Base-by-base conservation (phyloP, 2,329 filamentous ascomycete species). In the Gnomoniopsis sp. region DNA sequence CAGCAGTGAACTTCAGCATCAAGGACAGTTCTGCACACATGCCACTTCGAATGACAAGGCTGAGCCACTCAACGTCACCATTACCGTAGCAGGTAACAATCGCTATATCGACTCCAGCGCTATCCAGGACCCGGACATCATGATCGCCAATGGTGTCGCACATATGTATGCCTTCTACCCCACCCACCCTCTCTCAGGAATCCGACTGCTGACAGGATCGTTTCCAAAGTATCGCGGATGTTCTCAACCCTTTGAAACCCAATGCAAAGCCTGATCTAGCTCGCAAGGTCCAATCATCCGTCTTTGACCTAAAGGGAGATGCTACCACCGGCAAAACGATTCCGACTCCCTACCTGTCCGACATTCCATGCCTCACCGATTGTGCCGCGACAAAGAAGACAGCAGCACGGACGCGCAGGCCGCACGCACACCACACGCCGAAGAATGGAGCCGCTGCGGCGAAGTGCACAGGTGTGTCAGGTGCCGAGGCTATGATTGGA, bases 101-200 rank as follows among this genome's bases (percentile, higher is more conserved):
- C 68, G 76, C 17, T 83, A 75, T 64, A 75, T 80, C 55, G 82
- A 83, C 72, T 74, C 77, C 22, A 81, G 81, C 3, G 75, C 78
- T 64, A 72, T 86, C 30, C 70, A 81, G 19, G 72, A 76, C 60
- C 72, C 78, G 0, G 80, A 86, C 63, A 75, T 83, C 33, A 71
- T 86, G 11, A 68, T 83, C 49, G 77, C 78, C 54, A 85, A 85
- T 64, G 83, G 83, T 33, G 80, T 86, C 48, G 68, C 85, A 22
- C 84, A 86, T 67, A 73, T 86, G 52, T 47, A 22, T 19, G 44
- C 21, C 19, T 15, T 47, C 44, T 22, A 11, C 1, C 58, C 65
- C 8, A 60, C 80, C 79, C 62, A 76, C 75, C 0, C 72, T 70
- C 14, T 43, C 38, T 30, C 4, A 8, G 26, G 8, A 30, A 8